Evolutionary conservation across 2,329 filamentous ascomycete species (phyloP).

Genomic region (Xylaria arbuscula): DNA sequence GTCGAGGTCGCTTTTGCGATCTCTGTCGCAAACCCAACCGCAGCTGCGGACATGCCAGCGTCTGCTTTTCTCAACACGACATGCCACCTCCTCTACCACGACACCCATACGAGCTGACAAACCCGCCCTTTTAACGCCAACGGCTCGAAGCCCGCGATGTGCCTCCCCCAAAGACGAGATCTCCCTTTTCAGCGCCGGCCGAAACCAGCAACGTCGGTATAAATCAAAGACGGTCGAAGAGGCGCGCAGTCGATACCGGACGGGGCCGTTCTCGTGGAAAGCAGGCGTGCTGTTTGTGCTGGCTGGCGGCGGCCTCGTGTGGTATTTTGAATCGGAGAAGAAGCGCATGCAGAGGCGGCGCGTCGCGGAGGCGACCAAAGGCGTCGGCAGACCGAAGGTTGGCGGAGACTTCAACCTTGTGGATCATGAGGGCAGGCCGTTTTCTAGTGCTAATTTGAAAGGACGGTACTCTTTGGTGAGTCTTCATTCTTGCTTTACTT

Average conservation of each 20-base stretch:
- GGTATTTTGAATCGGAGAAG: slow-evolving; percentile 96
- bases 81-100: slow-evolving; percentile 26
- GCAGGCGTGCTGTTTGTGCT: slow-evolving; percentile 86
- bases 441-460: slow-evolving; percentile 83
- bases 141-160: slow-evolving; percentile 18
- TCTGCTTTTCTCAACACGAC: slow-evolving; percentile 34
- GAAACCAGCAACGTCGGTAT: slow-evolving; percentile 51
- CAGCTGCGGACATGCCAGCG: slow-evolving; percentile 28
- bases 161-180: slow-evolving; percentile 5
- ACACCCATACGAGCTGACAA: slow-evolving; percentile 22
- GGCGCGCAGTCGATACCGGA: slow-evolving; percentile 67
- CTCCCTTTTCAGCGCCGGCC: slow-evolving; percentile 3
- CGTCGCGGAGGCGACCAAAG: slow-evolving; percentile 91
- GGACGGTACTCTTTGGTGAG: slow-evolving; percentile 84
- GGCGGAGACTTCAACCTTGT: slow-evolving; percentile 85
- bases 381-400: slow-evolving; percentile 91
- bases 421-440: slow-evolving; percentile 82
- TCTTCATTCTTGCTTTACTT: slow-evolving; percentile 37
- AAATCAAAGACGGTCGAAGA: slow-evolving; percentile 67
- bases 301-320: slow-evolving; percentile 79
- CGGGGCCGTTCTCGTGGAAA: slow-evolving; percentile 90
- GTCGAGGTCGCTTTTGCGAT: slow-evolving; percentile 42
- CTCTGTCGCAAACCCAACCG: slow-evolving; percentile 30
- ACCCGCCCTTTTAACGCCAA: slow-evolving; percentile 22
- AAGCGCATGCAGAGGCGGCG: slow-evolving; percentile 88